Conservation (phyloP, 306 rosid genomes). For the Casuarina equisetifolia region DNA sequence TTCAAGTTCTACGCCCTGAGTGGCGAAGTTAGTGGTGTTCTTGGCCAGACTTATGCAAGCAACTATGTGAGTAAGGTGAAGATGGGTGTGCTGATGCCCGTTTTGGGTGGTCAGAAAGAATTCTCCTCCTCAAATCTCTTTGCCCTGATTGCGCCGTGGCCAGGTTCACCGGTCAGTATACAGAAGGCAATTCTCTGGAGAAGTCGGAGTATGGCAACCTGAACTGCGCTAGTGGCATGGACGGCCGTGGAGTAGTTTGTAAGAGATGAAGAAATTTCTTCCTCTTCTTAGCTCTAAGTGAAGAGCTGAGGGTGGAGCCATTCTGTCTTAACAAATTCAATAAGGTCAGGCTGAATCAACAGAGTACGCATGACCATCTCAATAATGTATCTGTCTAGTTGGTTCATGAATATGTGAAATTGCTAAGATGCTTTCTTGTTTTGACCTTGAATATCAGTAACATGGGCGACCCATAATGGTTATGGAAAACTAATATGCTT, state of each 20-base stretch:
- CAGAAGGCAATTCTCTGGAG: background rate
- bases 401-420: no score
- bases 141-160: constrained; percentile 31
- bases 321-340: background rate
- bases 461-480: no score
- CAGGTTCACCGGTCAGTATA: constrained; percentile 14
- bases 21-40: constrained; percentile 30
- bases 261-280: constrained; percentile 24
- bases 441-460: no score
- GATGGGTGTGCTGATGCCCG: constrained; percentile 48
- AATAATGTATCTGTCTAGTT: no score
- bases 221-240: constrained; percentile 37
- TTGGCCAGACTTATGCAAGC: constrained; percentile 29
- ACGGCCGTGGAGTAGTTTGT: constrained; percentile 43
- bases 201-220: constrained; percentile 15
- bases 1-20: constrained; percentile 33
- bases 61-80: constrained; percentile 38
- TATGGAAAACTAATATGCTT: no score
- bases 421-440: no score
- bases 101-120: constrained; percentile 40
- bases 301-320: background rate
- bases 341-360: background rate
- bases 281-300: background rate
- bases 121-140: constrained; percentile 37
- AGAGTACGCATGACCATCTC: no score